Evolutionary conservation across 2,329 filamentous ascomycete species (phyloP).

Genomic region (Aspergillus terreus): DNA sequence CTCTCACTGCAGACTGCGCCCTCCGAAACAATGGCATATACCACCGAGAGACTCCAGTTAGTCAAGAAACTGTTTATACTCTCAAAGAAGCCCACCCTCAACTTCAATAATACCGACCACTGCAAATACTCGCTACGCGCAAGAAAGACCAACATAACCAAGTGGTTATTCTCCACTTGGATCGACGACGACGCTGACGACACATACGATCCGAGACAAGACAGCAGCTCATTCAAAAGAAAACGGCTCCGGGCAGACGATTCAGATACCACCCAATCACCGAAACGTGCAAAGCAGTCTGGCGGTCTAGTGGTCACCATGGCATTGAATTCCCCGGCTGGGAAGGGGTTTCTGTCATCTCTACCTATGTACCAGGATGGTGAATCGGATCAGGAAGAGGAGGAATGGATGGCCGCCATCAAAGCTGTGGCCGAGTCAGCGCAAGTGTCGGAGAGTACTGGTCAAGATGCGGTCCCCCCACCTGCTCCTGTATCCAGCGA

Average conservation of each 20-base stretch:
- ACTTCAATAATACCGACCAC: neutral
- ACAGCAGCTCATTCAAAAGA: neutral
- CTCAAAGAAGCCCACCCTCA: neutral
- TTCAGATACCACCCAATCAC: neutral
- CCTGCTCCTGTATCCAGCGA: neutral
- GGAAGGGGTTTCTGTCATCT: conserved; percentile 1
- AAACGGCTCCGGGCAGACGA: neutral
- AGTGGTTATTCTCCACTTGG: conserved; percentile 18
- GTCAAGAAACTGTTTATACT: conserved; percentile 4
- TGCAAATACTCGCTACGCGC: conserved; percentile 14
- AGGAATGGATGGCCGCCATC: neutral
- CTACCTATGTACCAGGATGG: conserved; percentile 4
- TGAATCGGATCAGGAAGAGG: neutral
- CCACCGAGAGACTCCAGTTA: neutral
- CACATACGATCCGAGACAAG: conserved; percentile 26
- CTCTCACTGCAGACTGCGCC: neutral
- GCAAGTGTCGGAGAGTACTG: neutral
- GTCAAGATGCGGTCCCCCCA: neutral
- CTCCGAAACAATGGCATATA: conserved; percentile 2
- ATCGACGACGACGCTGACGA: conserved; percentile 35
- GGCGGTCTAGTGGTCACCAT: conserved; percentile 1
- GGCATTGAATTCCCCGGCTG: neutral
- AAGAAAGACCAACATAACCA: conserved; percentile 1
- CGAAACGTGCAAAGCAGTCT: neutral
- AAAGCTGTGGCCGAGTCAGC: neutral